A percentile compares a stretch with the other conserved stretches of the same genome.
phyloP scores from a whole-genome alignment of 257 asterid genomes.

The Nemophila menziesii region DNA sequence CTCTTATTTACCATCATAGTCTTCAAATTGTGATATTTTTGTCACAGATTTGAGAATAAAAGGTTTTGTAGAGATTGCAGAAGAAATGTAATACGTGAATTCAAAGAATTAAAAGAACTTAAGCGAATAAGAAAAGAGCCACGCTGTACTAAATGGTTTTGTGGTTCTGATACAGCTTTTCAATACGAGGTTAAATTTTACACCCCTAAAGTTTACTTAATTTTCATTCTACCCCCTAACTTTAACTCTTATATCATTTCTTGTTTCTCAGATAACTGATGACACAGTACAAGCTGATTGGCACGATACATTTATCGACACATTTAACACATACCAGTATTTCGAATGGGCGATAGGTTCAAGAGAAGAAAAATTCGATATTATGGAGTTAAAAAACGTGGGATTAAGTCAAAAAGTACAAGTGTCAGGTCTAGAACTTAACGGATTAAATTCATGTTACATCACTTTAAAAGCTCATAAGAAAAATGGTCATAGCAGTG shows the following conservation, averaged over 20 bases:
- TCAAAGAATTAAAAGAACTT: slow-evolving; percentile 89
- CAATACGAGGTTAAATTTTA: slow-evolving; percentile 63
- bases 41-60: slow-evolving; percentile 87
- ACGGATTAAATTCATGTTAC: slow-evolving; percentile 66
- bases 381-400: slow-evolving; percentile 80
- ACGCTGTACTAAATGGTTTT: slow-evolving; percentile 87
- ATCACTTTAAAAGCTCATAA: slow-evolving; percentile 87
- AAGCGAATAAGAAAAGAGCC: slow-evolving; percentile 76
- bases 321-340: slow-evolving; percentile 62
- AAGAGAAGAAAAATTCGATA: slow-evolving; percentile 90
- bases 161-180: slow-evolving; percentile 89
- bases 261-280: slow-evolving; percentile 55
- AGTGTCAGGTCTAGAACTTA: slow-evolving; percentile 78
- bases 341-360: slow-evolving; percentile 98
- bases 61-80: slow-evolving; percentile 98
- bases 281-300: slow-evolving; percentile 89
- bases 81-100: slow-evolving; percentile 94
- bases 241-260: slow-evolving; percentile 21
- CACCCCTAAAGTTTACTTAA: background rate
- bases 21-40: background rate
- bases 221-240: slow-evolving; percentile 10
- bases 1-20: background rate
- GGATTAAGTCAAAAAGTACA: slow-evolving; percentile 75
- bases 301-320: slow-evolving; percentile 70
- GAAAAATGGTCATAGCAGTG: slow-evolving; percentile 73